Conservation (phyloP, 352 stramenopile species). For the Phytophthora idaei region DNA sequence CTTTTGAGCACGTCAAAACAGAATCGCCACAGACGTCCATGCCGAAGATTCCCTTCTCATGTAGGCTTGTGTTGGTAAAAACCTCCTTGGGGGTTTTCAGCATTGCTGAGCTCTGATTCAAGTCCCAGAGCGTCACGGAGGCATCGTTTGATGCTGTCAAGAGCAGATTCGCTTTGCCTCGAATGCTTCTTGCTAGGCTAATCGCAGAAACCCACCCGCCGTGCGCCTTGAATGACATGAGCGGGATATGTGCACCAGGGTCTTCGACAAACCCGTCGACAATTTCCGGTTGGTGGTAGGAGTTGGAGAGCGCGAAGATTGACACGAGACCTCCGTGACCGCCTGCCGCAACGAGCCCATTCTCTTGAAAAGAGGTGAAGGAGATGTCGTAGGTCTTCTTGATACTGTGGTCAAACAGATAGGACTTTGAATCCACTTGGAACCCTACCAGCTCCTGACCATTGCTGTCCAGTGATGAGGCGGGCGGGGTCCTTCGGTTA, state of each 20-base stretch:
- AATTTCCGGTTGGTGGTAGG: constrained; percentile 13
- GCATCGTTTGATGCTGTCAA: constrained; percentile 57
- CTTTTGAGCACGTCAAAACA: constrained; percentile 61
- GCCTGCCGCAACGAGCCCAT: constrained; percentile 44
- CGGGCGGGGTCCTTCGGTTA: background rate
- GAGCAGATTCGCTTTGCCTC: constrained; percentile 39
- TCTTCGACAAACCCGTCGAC: constrained; percentile 17
- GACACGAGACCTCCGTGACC: constrained; percentile 58
- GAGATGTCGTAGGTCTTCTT: constrained; percentile 54
- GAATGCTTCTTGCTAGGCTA: constrained; percentile 40
- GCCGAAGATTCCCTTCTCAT: constrained; percentile 54
- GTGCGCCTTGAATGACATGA: constrained; percentile 66
- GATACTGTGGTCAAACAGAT: constrained; percentile 38
- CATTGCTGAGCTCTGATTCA: constrained; percentile 42
- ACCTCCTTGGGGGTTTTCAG: constrained; percentile 35
- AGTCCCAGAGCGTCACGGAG: constrained; percentile 59
- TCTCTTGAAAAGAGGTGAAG: constrained; percentile 48
- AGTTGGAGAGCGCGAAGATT: constrained; percentile 37
- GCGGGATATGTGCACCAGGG: constrained; percentile 23
- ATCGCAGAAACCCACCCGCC: constrained; percentile 57
- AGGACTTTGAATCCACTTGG: constrained; percentile 22
- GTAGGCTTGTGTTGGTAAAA: constrained; percentile 35
- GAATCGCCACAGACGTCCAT: constrained; percentile 44
- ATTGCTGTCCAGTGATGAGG: background rate
- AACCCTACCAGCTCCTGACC: constrained; percentile 27